Evolutionary conservation across 2,329 filamentous ascomycete genomes (phyloP).

Genomic region (Ophioceras dolichostomum): DNA sequence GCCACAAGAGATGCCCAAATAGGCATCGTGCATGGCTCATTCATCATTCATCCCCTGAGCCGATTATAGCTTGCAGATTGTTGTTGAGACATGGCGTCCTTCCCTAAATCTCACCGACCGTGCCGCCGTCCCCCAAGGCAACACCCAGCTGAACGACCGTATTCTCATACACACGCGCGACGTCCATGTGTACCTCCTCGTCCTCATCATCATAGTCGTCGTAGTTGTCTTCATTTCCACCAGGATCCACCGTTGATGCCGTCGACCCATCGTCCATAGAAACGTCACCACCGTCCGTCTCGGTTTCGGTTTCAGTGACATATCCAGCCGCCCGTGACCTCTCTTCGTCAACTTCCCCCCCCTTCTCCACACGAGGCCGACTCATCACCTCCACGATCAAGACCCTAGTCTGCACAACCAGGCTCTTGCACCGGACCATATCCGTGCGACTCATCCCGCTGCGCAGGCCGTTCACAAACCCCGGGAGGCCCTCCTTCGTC

Average conservation of each 20-base stretch:
- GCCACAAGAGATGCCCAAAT: too few species aligned
- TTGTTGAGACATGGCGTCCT: too few species aligned
- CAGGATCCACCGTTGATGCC: constrained; percentile 5
- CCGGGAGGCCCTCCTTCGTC: constrained; percentile 53
- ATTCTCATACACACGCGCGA: constrained; percentile 66
- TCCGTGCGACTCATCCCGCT: constrained; percentile 62
- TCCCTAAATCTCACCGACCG: background rate
- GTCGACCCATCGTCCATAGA: constrained; percentile 20
- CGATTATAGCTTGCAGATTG: too few species aligned
- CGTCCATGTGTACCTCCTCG: constrained; percentile 48
- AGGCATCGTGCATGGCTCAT: too few species aligned
- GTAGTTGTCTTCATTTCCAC: constrained; percentile 1
- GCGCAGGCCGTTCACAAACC: constrained; percentile 51
- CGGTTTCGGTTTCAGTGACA: constrained; percentile 10
- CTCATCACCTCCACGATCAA: constrained; percentile 58
- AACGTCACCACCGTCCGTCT: constrained; percentile 12
- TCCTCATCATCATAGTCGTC: constrained; percentile 24
- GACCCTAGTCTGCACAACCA: constrained; percentile 66
- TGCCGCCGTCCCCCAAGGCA: constrained; percentile 35
- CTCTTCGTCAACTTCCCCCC: constrained; percentile 28
- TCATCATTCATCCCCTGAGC: background rate
- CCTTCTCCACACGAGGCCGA: constrained; percentile 30
- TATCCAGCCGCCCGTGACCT: too few species aligned
- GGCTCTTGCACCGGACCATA: constrained; percentile 74
- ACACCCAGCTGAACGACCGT: constrained; percentile 66